These are phyloP conservation scores for Baudoinia panamericana DNA, from an alignment of 495 filamentous ascomycete species.

Conservation along the genomic window DNA sequence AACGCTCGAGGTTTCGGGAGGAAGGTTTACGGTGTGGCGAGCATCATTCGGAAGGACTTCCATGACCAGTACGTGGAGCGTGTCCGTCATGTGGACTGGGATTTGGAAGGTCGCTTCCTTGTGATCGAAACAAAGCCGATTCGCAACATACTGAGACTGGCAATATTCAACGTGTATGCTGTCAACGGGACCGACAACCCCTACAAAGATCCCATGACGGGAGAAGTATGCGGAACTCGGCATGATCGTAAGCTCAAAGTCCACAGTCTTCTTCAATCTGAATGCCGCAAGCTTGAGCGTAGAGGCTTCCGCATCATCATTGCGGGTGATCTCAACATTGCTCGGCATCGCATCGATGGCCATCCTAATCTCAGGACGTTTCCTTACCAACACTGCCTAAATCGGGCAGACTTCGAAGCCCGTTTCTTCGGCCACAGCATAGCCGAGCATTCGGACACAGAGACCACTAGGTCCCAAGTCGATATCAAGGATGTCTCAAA, in stretches of 20 bases:
- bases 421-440: constrained; percentile 33
- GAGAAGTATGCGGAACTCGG: constrained; percentile 31
- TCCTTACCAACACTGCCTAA: constrained; percentile 34
- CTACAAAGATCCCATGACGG: constrained; percentile 32
- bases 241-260: constrained; percentile 40
- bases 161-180: constrained; percentile 39
- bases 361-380: constrained; percentile 33
- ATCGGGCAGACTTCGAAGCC: constrained; percentile 37
- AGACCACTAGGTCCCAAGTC: no score
- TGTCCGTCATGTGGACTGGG: constrained; percentile 34
- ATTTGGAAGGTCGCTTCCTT: constrained; percentile 39
- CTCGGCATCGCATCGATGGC: constrained; percentile 32
- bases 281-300: constrained; percentile 29
- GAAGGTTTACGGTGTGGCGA: constrained; percentile 40
- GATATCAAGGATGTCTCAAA: not conserved
- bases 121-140: constrained; percentile 27
- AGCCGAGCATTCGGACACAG: no score
- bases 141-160: constrained; percentile 17
- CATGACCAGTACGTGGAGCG: constrained; percentile 6
- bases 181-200: constrained; percentile 39
- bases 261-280: constrained; percentile 32
- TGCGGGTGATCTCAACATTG: constrained; percentile 40
- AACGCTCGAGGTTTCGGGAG: constrained; percentile 38
- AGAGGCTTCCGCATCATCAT: constrained; percentile 33
- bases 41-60: constrained; percentile 36